Conservation (phyloP, 2,329 filamentous ascomycete species). For the Coniochaeta hoffmannii region DNA sequence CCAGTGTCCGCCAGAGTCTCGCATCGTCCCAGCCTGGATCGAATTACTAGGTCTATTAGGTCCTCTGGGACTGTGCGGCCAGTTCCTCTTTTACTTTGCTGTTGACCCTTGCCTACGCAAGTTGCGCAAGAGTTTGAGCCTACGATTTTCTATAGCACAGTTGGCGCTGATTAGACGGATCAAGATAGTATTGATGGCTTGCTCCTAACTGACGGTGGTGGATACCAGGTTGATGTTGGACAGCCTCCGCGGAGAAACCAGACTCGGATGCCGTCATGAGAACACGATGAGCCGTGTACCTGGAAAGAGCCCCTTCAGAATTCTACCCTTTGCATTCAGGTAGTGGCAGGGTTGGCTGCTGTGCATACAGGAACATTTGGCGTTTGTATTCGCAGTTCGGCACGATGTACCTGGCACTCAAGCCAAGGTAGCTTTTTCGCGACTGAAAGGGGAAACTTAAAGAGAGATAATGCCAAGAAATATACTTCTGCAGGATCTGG, state of each 20-base stretch:
- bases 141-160: too few relatives aligned
- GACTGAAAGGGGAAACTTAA: neutral
- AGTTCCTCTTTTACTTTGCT: neutral
- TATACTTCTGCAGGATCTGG: neutral
- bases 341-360: neutral
- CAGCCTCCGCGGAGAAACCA: too few relatives aligned
- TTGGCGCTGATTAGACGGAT: too few relatives aligned
- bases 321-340: too few relatives aligned
- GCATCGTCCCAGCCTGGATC: neutral
- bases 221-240: too few relatives aligned
- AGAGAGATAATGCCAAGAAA: neutral
- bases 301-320: neutral
- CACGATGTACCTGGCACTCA: too few relatives aligned
- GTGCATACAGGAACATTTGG: neutral
- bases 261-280: too few relatives aligned
- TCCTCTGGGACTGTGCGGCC: neutral
- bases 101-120: too few relatives aligned
- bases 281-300: neutral
- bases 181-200: too few relatives aligned
- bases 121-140: too few relatives aligned
- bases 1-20: constrained; percentile 21
- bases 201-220: too few relatives aligned
- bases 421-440: neutral
- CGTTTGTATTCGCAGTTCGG: too few relatives aligned
- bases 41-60: neutral